Percentiles rank a stretch among this genome's conserved stretches.
Evolutionary conservation across 2,329 filamentous ascomycete genomes (phyloP).

Genomic region (Exophiala lecanii-corni): DNA sequence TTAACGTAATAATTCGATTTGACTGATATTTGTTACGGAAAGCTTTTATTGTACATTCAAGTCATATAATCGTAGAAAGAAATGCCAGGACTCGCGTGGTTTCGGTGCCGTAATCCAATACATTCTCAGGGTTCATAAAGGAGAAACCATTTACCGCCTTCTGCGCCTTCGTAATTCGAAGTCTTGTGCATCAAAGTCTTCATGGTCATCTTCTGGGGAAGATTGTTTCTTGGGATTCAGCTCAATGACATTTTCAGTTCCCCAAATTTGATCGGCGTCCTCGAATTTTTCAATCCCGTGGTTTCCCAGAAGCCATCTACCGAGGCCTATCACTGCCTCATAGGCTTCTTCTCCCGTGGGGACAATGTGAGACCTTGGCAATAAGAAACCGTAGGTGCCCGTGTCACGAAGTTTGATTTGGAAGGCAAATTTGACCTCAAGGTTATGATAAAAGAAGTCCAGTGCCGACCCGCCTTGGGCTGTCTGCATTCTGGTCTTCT

Average conservation of each 20-base stretch:
- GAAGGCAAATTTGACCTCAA: conserved; percentile 78
- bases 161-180: conserved; percentile 10
- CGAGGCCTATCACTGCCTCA: conserved; percentile 77
- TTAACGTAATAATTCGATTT: no score
- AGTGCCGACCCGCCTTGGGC: conserved; percentile 78
- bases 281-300: conserved; percentile 24
- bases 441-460: conserved; percentile 91
- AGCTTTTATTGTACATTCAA: no score
- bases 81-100: no score
- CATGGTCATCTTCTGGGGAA: conserved; percentile 1
- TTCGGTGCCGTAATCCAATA: no score
- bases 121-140: no score
- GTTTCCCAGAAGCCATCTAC: conserved; percentile 63
- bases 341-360: conserved; percentile 86
- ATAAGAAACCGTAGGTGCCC: conserved; percentile 86
- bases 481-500: conserved; percentile 49
- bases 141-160: conserved; percentile 3
- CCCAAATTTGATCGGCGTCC: conserved; percentile 15
- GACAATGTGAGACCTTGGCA: conserved; percentile 80
- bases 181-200: conserved; percentile 4
- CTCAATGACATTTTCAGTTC: conserved; percentile 9
- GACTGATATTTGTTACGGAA: no score
- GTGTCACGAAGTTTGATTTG: conserved; percentile 91
- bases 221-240: background rate
- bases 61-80: no score